phyloP scores from a whole-genome alignment of 371 early-diverging fungal species.

The Mucor plumbeus region DNA sequence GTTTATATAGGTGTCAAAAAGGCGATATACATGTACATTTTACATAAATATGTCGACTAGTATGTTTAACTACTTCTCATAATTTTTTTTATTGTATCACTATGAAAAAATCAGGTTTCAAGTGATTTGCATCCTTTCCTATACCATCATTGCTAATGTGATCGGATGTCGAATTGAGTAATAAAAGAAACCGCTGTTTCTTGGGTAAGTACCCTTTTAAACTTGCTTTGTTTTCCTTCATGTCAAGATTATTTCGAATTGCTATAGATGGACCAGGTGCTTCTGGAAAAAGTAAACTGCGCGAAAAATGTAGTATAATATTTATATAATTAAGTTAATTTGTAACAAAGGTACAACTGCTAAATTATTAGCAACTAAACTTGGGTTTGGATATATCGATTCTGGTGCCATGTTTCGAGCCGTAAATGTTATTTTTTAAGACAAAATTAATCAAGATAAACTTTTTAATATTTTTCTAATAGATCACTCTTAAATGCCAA shows the following conservation, averaged over 20 bases:
- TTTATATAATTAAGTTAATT: not conserved
- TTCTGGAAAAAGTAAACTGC: constrained; percentile 82
- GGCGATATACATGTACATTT: too few relatives aligned
- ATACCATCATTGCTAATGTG: not conserved
- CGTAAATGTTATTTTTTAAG: constrained; percentile 36
- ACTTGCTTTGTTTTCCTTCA: constrained; percentile 8
- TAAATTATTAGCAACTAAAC: constrained; percentile 67
- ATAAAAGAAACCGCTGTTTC: not conserved
- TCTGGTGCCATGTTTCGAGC: constrained; percentile 77
- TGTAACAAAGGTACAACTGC: constrained; percentile 71
- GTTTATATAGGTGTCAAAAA: too few relatives aligned
- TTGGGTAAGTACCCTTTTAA: not conserved
- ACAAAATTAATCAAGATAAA: too few relatives aligned
- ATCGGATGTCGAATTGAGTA: not conserved
- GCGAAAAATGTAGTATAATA: not conserved
- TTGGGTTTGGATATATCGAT: constrained; percentile 85
- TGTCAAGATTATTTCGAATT: constrained; percentile 68
- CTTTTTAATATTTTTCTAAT: not conserved
- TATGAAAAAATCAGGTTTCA: not conserved
- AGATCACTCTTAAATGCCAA: constrained; percentile 66
- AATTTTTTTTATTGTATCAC: not conserved
- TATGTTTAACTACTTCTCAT: not conserved
- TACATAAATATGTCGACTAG: too few relatives aligned
- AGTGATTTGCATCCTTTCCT: not conserved
- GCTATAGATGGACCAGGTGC: constrained; percentile 97